Evolutionary conservation across 2,329 filamentous ascomycete species (phyloP).

Genomic region (Penicillium sclerotiorum): DNA sequence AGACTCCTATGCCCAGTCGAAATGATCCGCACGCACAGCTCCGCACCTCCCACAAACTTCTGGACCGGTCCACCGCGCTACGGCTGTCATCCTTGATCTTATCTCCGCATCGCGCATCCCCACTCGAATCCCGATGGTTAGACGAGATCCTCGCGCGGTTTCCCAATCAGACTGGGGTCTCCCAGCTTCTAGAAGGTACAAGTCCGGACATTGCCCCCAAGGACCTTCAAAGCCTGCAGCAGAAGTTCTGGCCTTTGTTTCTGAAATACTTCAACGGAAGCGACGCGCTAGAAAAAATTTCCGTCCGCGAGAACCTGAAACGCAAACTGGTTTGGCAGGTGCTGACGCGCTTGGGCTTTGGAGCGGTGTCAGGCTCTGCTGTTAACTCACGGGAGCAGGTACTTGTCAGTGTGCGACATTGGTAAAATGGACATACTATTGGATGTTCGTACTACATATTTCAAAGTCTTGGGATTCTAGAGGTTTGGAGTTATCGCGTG

Average conservation of each 20-base stretch:
- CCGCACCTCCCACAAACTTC: conserved; percentile 35
- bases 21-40: conserved; percentile 29
- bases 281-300: conserved; percentile 81
- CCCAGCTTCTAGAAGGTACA: conserved; percentile 8
- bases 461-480: not conserved
- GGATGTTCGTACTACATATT: too few species aligned
- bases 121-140: conserved; percentile 73
- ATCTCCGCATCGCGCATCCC: conserved; percentile 76
- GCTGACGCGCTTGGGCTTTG: conserved; percentile 66
- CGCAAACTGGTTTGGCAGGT: conserved; percentile 65
- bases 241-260: conserved; percentile 71
- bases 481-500: not conserved
- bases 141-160: conserved; percentile 49
- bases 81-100: conserved; percentile 68
- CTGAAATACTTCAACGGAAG: conserved; percentile 86
- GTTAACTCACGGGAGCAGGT: conserved; percentile 42
- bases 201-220: conserved; percentile 22
- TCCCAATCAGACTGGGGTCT: conserved; percentile 26
- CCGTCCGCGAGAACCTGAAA: conserved; percentile 82
- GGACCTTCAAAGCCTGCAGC: conserved; percentile 43
- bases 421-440: conserved; percentile 54
- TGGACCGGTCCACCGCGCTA: conserved; percentile 35
- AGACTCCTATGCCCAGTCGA: conserved; percentile 39
- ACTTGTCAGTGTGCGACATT: conserved; percentile 68
- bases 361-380: conserved; percentile 50